phyloP scores from a whole-genome alignment of 164 flowering plant species.

The Dillenia suffruticosa region DNA sequence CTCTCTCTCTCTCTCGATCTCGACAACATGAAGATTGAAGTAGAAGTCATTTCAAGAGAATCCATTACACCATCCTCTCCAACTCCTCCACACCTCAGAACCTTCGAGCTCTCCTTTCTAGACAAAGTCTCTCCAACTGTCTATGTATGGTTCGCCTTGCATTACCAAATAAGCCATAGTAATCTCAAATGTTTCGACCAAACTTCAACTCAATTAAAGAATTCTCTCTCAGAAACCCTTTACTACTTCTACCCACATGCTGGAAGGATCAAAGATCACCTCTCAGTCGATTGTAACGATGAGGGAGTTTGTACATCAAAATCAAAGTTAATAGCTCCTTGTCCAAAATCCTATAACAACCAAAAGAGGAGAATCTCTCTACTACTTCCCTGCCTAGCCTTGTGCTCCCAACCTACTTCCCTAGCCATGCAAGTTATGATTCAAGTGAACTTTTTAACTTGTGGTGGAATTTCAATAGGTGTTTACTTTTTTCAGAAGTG shows the following conservation, averaged over 20 bases:
- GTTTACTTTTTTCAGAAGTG: slow-evolving; percentile 18
- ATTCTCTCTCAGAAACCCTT: slow-evolving; percentile 2
- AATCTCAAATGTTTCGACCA: no score
- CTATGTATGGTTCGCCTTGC: no score
- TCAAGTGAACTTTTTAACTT: slow-evolving; percentile 15
- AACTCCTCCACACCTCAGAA: no score
- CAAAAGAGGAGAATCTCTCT: background rate
- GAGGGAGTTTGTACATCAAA: slow-evolving; percentile 3
- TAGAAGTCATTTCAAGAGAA: no score
- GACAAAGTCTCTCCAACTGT: no score
- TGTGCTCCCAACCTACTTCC: background rate
- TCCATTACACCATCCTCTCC: no score
- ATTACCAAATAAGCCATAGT: no score
- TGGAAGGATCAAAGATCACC: slow-evolving; percentile 2
- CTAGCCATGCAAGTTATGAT: slow-evolving; percentile 4
- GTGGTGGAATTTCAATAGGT: slow-evolving; percentile 23
- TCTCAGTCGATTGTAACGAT: slow-evolving; percentile 4
- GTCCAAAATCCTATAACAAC: background rate
- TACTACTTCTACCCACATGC: slow-evolving; percentile 4
- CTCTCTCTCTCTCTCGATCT: no score
- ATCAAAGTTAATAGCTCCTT: background rate
- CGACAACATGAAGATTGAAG: no score
- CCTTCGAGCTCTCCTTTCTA: no score
- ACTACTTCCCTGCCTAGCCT: background rate
- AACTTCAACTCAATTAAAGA: background rate